Evolutionary conservation across 2,329 filamentous ascomycete genomes (phyloP).

Genomic region (Drechslera avenae): DNA sequence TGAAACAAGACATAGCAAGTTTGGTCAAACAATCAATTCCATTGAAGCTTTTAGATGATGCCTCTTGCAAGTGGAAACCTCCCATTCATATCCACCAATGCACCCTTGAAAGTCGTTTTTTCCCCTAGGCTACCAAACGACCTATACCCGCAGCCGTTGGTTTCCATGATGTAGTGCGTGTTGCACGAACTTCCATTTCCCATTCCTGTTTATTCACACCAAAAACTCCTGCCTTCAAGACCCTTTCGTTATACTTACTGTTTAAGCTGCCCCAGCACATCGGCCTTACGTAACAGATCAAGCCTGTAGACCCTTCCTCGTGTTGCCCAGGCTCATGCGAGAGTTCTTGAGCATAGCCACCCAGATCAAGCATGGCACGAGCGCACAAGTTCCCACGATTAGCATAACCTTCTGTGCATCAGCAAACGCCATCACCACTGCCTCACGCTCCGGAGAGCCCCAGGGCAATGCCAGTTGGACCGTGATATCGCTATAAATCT

Average conservation of each 20-base stretch:
- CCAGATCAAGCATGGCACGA: conserved; percentile 32
- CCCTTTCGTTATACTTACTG: neutral
- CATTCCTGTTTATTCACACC: neutral
- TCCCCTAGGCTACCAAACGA: neutral
- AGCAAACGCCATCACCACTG: conserved; percentile 40
- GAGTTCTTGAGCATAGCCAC: conserved; percentile 28
- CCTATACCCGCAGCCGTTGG: neutral
- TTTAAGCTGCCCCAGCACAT: neutral
- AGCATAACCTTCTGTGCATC: conserved; percentile 40
- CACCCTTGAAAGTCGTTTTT: neutral
- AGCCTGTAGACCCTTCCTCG: conserved; percentile 17
- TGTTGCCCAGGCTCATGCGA: conserved; percentile 17
- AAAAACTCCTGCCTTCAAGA: neutral
- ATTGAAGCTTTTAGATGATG: neutral
- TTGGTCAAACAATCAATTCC: neutral
- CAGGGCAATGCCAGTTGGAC: conserved; percentile 59
- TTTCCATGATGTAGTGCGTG: neutral
- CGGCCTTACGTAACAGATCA: neutral
- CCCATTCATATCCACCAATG: neutral
- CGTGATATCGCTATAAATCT: conserved; percentile 51
- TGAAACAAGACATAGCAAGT: too few species aligned
- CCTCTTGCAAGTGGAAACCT: neutral
- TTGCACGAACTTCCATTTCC: neutral
- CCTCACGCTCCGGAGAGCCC: conserved; percentile 54
- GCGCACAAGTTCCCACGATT: conserved; percentile 34